Evolutionary conservation across 441 rosid species (phyloP).

Genomic region (Bruguiera hainesii): DNA sequence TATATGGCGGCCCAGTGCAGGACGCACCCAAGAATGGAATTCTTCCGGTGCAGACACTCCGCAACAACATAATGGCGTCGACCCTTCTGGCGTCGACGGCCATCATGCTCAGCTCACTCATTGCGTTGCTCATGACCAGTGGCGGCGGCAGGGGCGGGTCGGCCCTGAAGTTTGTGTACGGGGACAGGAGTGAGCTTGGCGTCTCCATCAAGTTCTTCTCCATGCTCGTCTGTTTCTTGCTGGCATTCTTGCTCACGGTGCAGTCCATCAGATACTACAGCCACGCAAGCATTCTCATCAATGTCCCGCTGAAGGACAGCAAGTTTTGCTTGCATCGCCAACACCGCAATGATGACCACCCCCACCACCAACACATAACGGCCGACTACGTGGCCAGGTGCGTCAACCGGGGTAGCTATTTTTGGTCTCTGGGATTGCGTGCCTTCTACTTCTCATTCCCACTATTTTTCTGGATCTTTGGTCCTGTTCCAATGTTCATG

Average conservation of each 20-base stretch:
- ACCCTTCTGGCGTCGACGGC: slow-evolving; percentile 86
- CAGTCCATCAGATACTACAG: slow-evolving; percentile 89
- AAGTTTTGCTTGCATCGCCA: slow-evolving; percentile 32
- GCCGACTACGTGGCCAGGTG: slow-evolving; percentile 65
- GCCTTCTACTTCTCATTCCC: slow-evolving; percentile 91
- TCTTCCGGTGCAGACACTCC: slow-evolving; percentile 78
- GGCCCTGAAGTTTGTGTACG: slow-evolving; percentile 39
- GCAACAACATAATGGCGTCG: slow-evolving; percentile 97
- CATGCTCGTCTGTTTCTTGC: slow-evolving; percentile 69
- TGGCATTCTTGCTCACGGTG: slow-evolving; percentile 67
- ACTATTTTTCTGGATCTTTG: slow-evolving; percentile 83
- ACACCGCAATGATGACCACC: not conserved
- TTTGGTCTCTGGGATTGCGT: slow-evolving; percentile 86
- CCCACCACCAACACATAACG: slow-evolving; percentile 30
- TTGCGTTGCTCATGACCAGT: slow-evolving; percentile 63
- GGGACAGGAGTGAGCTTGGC: slow-evolving; percentile 52
- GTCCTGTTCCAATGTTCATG: slow-evolving; percentile 77
- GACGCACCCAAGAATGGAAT: slow-evolving; percentile 70
- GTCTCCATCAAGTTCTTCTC: slow-evolving; percentile 71
- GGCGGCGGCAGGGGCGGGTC: slow-evolving; percentile 32
- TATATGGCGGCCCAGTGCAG: slow-evolving; percentile 22
- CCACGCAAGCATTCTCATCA: slow-evolving; percentile 85
- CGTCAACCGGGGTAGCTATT: slow-evolving; percentile 72
- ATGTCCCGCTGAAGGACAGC: slow-evolving; percentile 51
- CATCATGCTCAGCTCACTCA: slow-evolving; percentile 75